Conservation (phyloP, 2,329 filamentous ascomycete species). For the Lasiodiplodia sp. region DNA sequence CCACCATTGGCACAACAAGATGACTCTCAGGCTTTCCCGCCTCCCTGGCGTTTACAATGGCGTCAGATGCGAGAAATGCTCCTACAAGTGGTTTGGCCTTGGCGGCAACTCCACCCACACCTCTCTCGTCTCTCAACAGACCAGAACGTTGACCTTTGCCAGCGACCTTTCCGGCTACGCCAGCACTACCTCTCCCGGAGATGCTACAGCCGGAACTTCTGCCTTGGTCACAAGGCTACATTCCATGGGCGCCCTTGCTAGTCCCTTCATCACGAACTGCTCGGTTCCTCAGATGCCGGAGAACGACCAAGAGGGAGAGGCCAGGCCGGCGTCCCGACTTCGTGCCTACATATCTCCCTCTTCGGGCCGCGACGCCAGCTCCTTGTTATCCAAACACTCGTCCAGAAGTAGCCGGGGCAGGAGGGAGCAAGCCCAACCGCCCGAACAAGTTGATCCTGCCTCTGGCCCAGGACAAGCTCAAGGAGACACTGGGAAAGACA, state of each 20-base stretch:
- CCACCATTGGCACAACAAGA: slow-evolving; percentile 32
- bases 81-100: slow-evolving; percentile 32
- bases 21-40: slow-evolving; percentile 23
- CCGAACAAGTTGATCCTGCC: background rate
- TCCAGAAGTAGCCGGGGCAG: slow-evolving; percentile 11
- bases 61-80: slow-evolving; percentile 32
- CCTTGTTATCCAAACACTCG: slow-evolving; percentile 20
- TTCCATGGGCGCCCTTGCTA: slow-evolving; percentile 30
- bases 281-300: slow-evolving; percentile 13
- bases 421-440: background rate
- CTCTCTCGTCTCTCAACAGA: slow-evolving; percentile 32
- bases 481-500: background rate
- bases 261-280: slow-evolving; percentile 25
- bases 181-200: background rate
- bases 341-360: slow-evolving; percentile 6
- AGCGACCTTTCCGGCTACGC: slow-evolving; percentile 5
- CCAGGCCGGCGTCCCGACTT: background rate
- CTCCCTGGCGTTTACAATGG: slow-evolving; percentile 29
- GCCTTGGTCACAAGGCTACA: slow-evolving; percentile 22
- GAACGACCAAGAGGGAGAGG: background rate
- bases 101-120: slow-evolving; percentile 31
- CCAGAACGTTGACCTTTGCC: slow-evolving; percentile 13
- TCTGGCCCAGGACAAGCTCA: background rate
- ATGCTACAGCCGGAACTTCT: background rate
- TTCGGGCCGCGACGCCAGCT: background rate